A percentile compares a stretch with the other conserved stretches of the same genome.
phyloP scores from a whole-genome alignment of 805 yeast species.

The Candida piceae region DNA sequence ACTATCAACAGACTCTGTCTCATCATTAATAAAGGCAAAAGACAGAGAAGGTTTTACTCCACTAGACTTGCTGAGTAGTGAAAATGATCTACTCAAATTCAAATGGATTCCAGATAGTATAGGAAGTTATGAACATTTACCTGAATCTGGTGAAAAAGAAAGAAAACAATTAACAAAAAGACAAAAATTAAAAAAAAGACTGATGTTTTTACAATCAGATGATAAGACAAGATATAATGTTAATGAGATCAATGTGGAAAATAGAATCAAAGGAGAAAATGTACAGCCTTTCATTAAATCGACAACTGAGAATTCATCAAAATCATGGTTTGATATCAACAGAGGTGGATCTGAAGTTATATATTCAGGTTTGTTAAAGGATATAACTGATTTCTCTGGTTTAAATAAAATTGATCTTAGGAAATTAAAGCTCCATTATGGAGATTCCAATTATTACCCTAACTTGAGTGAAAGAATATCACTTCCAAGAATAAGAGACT shows the following conservation, averaged over 20 bases:
- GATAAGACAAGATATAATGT: constrained; percentile 1
- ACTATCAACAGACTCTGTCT: constrained; percentile 19
- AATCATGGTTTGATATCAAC: constrained; percentile 10
- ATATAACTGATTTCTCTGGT: constrained; percentile 6
- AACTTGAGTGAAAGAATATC: constrained; percentile 23
- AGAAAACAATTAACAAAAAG: constrained; percentile 32
- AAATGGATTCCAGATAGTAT: constrained; percentile 25
- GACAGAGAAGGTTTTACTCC: constrained; percentile 76
- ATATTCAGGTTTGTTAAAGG: constrained; percentile 50
- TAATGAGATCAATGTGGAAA: constrained; percentile 28
- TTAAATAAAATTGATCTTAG: constrained; percentile 14
- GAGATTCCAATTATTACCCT: constrained; percentile 14
- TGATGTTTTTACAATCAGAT: background rate
- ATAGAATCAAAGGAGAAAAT: constrained; percentile 8
- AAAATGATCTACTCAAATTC: constrained; percentile 39
- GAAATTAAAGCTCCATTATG: constrained; percentile 21
- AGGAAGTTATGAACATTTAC: constrained; percentile 12
- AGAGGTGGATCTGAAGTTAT: constrained; percentile 57
- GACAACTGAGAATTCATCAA: constrained; percentile 1
- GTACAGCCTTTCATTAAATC: constrained; percentile 5
- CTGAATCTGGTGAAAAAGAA: background rate
- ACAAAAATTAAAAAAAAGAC: background rate
- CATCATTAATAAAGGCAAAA: constrained; percentile 43
- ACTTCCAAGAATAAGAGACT: constrained; percentile 41
- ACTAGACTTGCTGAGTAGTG: constrained; percentile 50